Base-by-base conservation (phyloP, 768 basidiomycete species). In the Mycena venus region DNA sequence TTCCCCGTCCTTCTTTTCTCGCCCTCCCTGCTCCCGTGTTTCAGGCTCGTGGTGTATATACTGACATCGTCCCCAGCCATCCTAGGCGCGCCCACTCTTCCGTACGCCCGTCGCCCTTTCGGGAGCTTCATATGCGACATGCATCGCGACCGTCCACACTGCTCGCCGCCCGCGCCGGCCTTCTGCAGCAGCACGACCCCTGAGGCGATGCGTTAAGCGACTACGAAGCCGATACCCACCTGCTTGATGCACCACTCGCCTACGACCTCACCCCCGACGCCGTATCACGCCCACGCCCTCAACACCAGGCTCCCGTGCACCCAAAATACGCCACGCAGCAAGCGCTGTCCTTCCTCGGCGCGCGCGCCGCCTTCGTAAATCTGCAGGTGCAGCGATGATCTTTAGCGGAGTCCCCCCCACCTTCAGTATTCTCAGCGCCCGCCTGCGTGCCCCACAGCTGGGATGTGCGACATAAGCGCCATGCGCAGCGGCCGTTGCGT, bases 41-140 rank as follows among this genome's bases (percentile, higher is more conserved):
- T 40, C 38, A 23, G 11, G 8, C 60, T 61, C 27, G 21, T 62
- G 60, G 60, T 19, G 60, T 62, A 42, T 62, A 62, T 62, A 25
- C 60, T 62, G 60, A 62, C 23, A 14, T 62, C 60, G 36, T 62
- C n/a, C 38, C 60, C 60, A 42, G 38, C 40, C 36, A 44, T 62
- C 14, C 23, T 27, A 38, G 11, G 12, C 38, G 9, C 60, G 15
- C 34, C n/a, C n/a, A n/a, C n/a, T n/a, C n/a, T n/a, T n/a, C 36
- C 17, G 60, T 42, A 61, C 60, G 38, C 38, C 60, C 36, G 1
- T 61, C n/a, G 36, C 38, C 15, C 60, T 23, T 61, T n/a, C 60
- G 1, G 14, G 60, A 61, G 60, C 36, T n/a, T 42, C 38, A 14
- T 61, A 38, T 61, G 14, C 60, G 34, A 61, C 38, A n/a, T 61